Evolutionary conservation across 2,329 filamentous ascomycete species (phyloP).

Genomic region (Clonostachys rhizophaga): DNA sequence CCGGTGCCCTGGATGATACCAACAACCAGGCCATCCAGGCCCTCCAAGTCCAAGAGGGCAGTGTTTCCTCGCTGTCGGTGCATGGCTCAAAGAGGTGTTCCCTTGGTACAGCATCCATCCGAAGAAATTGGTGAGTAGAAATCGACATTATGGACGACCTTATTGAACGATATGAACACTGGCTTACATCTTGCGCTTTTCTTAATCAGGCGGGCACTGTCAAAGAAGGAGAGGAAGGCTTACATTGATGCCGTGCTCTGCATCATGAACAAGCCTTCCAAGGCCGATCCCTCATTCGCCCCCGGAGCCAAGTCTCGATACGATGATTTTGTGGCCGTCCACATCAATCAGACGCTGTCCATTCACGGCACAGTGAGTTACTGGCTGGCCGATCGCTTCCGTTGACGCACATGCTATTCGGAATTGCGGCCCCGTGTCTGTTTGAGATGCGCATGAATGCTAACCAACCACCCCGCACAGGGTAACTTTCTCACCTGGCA

Average conservation of each 20-base stretch:
- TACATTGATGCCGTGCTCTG: constrained; percentile 18
- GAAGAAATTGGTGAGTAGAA: constrained; percentile 1
- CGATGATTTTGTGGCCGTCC: constrained; percentile 44
- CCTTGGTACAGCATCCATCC: constrained; percentile 3
- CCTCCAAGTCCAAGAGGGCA: neutral
- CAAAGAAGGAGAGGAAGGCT: constrained; percentile 8
- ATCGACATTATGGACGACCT: neutral
- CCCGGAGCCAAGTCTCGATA: constrained; percentile 37
- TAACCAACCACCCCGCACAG: constrained; percentile 14
- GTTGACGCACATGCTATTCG: constrained; percentile 12
- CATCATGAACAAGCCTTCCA: constrained; percentile 12
- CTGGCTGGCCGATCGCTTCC: constrained; percentile 20
- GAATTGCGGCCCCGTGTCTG: too few species aligned
- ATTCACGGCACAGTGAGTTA: constrained; percentile 34
- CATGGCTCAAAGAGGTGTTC: neutral
- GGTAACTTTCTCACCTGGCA: constrained; percentile 33
- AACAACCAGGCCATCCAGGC: constrained; percentile 2
- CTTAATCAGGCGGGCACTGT: constrained; percentile 1
- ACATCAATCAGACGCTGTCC: constrained; percentile 37
- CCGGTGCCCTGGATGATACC: neutral
- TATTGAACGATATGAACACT: too few species aligned
- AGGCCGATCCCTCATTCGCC: constrained; percentile 9
- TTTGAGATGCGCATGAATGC: constrained; percentile 12
- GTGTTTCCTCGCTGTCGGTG: neutral
- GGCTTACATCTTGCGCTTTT: neutral